Base-by-base conservation (phyloP, 306 rosid genomes). In the Amphicarpaea edgeworthii region DNA sequence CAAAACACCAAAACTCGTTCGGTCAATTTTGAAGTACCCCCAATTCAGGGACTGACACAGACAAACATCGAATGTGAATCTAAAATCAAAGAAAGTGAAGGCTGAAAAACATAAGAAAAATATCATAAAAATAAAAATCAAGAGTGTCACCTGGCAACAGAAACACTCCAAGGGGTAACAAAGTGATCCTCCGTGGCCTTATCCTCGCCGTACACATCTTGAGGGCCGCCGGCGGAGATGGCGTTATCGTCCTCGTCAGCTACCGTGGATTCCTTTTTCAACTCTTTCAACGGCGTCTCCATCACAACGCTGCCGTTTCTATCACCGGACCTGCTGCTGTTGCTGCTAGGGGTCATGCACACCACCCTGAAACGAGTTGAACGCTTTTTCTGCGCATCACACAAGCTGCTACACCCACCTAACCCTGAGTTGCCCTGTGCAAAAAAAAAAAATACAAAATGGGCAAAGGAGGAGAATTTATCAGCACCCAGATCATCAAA, bases 161-260 rank as follows among this genome's bases (percentile, higher is more conserved):
- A 90, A 45, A 86, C 80, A 84, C 77, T 87, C 99, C 99, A 92
- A 9, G 99, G 99, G 9, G 99, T 96, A 68, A 96, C 90, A 70
- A 68, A 72, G 38, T 92, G 98, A 59, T 96, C 99, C 77, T 90
- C 96, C 47, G 93, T 87, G 57, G 97, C 97, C 68, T 21, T 79
- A 86, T 96, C 99, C 79, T 92, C 96, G 17, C 87, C 95, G 32
- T 90, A 90, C 9, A 85, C 96, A 20, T 95, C 98, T 20, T 63
- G 87, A 77, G 90, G 93, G 40, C 96, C 96, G 14, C 91, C 88
- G 38, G 74, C 70, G 51, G 85, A 90, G 78, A 85, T 78, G 19
- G 82, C 41, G 73, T 89, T 81, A 6, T 78, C 40, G 16, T 88
- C 88, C 65, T 78, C 85, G 83, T 87, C 92, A 23, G 77, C 76